Evolutionary conservation across 371 early-diverging fungal genomes (phyloP), one percentile per base, ranked within the genome.

Genomic region (Pancytospora epiphaga): DNA sequence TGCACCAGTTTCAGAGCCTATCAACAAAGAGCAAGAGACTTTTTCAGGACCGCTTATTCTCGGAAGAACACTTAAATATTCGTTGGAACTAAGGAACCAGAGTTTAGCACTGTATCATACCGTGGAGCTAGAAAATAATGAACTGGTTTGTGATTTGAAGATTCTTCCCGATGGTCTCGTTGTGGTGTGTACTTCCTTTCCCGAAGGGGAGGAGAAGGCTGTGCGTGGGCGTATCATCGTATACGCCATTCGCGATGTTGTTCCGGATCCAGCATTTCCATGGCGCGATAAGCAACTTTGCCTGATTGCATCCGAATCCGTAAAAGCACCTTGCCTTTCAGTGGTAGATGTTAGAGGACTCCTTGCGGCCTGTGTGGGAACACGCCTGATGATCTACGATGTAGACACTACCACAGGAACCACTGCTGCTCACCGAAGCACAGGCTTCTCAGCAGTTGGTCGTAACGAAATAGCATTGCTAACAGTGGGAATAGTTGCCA

Each of bases 321-420:
- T 73, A 25, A 78, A 78, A 72, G 74, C 74, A 29, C 50, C 77
- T 18, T 65, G 73, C 32, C 77, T 69, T 0, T 36, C 34, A 33
- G 74, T 75, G 54, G 71, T 66, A 9, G 70, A 66, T 2, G 39
- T 80, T n/a, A 61, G 71, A 19, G 78, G 77, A 15, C 66, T 76
- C 36, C 70, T 83, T 43, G 71, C 62, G 1, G 72, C 72, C 0
- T 72, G 72, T 30, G 63, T 78, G 6, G 80, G 78, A 25, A 81
- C 78, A 33, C 74, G 74, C 51, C 47, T 80, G 30, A 77, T 83
- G 77, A 67, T 81, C 19, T 83, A 81, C 56, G 63, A 71, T 43
- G 56, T 80, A 33, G 78, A 82, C 50, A 71, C 69, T 52, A 76
- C 66, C 30, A 66, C 68, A 30, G 77, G 75, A 3, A 36, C 77